A percentile compares a stretch with the other conserved stretches of the same genome.
Conservation (phyloP, 2,329 filamentous ascomycete species). For the Curvularia eragrostidis region DNA sequence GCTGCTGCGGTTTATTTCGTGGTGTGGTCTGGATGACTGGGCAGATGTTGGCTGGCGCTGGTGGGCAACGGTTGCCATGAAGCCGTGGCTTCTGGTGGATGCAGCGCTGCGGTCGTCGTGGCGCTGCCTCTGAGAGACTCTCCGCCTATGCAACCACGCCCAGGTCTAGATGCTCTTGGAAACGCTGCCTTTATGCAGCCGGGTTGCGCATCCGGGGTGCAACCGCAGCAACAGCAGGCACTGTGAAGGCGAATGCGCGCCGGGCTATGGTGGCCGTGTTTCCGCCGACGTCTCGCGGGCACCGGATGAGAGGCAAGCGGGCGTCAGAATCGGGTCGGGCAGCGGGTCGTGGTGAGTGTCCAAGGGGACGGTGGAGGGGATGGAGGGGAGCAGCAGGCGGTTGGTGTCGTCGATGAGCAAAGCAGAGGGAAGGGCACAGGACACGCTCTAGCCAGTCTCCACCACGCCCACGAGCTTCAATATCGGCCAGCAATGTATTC, state of each 20-base stretch:
- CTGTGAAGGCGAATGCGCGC: constrained; percentile 22
- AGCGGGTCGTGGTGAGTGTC: constrained; percentile 22
- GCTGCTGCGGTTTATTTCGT: constrained; percentile 51
- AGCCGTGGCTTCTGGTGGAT: constrained; percentile 23
- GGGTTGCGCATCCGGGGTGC: constrained; percentile 26
- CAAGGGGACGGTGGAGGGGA: constrained; percentile 7
- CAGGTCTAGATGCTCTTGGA: constrained; percentile 1
- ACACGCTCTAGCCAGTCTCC: constrained; percentile 18
- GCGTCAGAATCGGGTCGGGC: constrained; percentile 9
- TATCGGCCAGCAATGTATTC: constrained; percentile 9
- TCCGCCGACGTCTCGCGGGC: constrained; percentile 39
- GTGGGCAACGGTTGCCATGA: constrained; percentile 49
- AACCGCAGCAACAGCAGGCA: constrained; percentile 18
- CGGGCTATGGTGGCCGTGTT: constrained; percentile 18
- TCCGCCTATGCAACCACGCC: constrained; percentile 13
- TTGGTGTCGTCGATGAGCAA: constrained; percentile 21
- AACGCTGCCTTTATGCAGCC: constrained; percentile 16
- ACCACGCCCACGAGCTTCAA: constrained; percentile 20
- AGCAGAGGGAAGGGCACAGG: constrained; percentile 17
- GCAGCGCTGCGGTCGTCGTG: constrained; percentile 18
- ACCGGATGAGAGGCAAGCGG: constrained; percentile 7
- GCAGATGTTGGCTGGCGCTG: constrained; percentile 43
- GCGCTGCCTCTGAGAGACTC: constrained; percentile 23
- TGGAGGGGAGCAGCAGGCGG: constrained; percentile 27
- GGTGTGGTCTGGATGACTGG: constrained; percentile 41